Conservation (phyloP, 495 filamentous ascomycete genomes). For the Podospora comata region DNA sequence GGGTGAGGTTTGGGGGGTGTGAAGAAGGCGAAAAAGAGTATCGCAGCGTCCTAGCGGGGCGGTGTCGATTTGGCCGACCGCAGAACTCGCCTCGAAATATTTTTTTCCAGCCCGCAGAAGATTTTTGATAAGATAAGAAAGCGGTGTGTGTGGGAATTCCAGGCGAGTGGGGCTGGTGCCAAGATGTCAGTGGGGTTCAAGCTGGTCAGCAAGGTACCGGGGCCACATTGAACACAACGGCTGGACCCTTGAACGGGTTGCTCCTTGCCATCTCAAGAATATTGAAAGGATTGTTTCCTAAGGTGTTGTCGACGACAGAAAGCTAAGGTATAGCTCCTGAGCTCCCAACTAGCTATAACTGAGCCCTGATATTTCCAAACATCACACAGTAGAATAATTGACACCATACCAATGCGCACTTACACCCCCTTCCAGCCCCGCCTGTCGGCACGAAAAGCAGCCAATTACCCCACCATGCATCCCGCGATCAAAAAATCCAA, state of each 20-base stretch:
- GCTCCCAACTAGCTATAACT: not conserved
- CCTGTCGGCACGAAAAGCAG: not conserved
- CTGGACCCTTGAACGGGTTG: not conserved
- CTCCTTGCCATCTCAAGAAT: not conserved
- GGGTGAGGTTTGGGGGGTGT: slow-evolving; percentile 15
- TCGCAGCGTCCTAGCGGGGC: slow-evolving; percentile 24
- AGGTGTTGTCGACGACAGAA: not conserved
- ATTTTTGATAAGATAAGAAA: slow-evolving; percentile 34
- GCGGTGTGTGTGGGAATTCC: slow-evolving; percentile 15
- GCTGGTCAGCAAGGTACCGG: slow-evolving; percentile 1
- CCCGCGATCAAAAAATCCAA: not conserved
- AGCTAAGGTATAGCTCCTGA: not conserved
- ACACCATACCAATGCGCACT: not conserved
- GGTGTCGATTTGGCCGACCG: slow-evolving; percentile 24
- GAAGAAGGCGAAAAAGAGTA: slow-evolving; percentile 14
- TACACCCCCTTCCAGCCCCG: not conserved
- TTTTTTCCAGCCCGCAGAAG: slow-evolving; percentile 28
- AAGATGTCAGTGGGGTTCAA: not conserved
- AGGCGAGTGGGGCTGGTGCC: not conserved
- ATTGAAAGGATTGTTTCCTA: not conserved
- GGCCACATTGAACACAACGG: not conserved
- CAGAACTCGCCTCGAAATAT: slow-evolving; percentile 27
- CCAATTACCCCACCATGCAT: not conserved
- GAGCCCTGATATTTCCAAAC: not conserved
- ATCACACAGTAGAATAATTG: not conserved